A percentile compares a stretch with the other conserved stretches of the same genome.
Conservation (phyloP, 371 early-diverging fungal species). For the Cokeromyces recurvatus region DNA sequence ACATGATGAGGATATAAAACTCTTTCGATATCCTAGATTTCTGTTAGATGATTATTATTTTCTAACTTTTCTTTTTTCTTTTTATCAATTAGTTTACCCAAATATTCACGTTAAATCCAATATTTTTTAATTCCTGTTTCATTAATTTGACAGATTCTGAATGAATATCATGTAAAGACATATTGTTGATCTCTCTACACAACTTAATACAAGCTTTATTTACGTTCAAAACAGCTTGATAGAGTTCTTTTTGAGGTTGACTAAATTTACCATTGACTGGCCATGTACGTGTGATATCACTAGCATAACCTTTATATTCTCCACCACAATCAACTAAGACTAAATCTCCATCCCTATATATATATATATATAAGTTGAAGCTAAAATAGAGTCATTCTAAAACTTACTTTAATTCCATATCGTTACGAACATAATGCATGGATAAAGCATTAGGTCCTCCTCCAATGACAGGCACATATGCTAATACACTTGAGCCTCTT, state of each 20-base stretch:
- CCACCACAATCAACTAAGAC: conserved; percentile 93
- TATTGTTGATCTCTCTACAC: conserved; percentile 64
- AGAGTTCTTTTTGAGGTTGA: conserved; percentile 75
- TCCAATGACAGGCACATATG: conserved; percentile 96
- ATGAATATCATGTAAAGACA: conserved; percentile 84
- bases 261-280: conserved; percentile 89
- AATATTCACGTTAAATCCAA: conserved; percentile 57
- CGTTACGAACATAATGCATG: conserved; percentile 93
- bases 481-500: conserved; percentile 71
- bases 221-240: conserved; percentile 79
- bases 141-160: conserved; percentile 59
- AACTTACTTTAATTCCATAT: conserved; percentile 55
- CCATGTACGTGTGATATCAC: conserved; percentile 94
- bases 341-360: conserved; percentile 71
- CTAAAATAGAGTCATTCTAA: not conserved
- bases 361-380: not conserved
- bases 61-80: not conserved
- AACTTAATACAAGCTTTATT: conserved; percentile 83
- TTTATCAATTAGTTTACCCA: too few relatives aligned
- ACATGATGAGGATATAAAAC: conserved; percentile 93
- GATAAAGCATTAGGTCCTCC: conserved; percentile 87
- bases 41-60: not conserved
- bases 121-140: conserved; percentile 57
- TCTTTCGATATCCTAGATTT: conserved; percentile 56
- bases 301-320: conserved; percentile 84